These are phyloP conservation scores for Pseudogymnoascus sp. DNA, from an alignment of 2,329 filamentous ascomycete species.

Conservation along the genomic window DNA sequence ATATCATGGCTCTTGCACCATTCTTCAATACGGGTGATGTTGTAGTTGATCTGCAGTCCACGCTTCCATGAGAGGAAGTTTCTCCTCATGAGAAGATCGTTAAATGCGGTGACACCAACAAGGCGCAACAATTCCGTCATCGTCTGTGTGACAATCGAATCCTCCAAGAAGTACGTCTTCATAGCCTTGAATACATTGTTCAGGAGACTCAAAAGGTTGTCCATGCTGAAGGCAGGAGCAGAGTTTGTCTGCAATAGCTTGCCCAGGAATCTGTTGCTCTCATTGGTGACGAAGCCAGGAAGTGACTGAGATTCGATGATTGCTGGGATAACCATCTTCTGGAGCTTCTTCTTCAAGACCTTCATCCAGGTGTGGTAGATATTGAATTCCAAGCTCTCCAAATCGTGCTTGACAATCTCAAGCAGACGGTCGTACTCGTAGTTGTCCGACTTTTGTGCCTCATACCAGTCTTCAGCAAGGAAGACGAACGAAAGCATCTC, in stretches of 20 bases:
- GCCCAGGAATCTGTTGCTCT: constrained; percentile 95
- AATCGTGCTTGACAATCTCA: constrained; percentile 97
- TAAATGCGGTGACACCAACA: constrained; percentile 96
- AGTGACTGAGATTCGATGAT: constrained; percentile 99
- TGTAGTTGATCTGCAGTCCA: constrained; percentile 98
- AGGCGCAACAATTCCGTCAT: constrained; percentile 87
- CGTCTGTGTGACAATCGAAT: constrained; percentile 90
- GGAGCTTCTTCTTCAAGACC: constrained; percentile 96
- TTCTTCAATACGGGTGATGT: constrained; percentile 97
- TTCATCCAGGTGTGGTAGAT: constrained; percentile 99
- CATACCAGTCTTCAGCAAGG: constrained; percentile 98
- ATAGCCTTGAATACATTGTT: constrained; percentile 98
- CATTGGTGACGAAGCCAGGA: constrained; percentile 95
- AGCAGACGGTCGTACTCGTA: constrained; percentile 96
- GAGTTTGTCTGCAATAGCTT: constrained; percentile 90
- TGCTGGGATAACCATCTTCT: constrained; percentile 98
- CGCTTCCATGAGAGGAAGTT: constrained; percentile 99
- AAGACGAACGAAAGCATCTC: constrained; percentile 99
- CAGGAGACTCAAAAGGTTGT: constrained; percentile 87
- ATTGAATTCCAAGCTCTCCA: constrained; percentile 98
- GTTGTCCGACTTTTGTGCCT: constrained; percentile 97
- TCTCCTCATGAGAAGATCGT: constrained; percentile 91
- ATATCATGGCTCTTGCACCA: constrained; percentile 99
- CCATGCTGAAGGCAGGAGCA: constrained; percentile 96
- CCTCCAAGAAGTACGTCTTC: constrained; percentile 97